Base-by-base conservation (phyloP, 306 rosid genomes). In the Castanospermum australe region DNA sequence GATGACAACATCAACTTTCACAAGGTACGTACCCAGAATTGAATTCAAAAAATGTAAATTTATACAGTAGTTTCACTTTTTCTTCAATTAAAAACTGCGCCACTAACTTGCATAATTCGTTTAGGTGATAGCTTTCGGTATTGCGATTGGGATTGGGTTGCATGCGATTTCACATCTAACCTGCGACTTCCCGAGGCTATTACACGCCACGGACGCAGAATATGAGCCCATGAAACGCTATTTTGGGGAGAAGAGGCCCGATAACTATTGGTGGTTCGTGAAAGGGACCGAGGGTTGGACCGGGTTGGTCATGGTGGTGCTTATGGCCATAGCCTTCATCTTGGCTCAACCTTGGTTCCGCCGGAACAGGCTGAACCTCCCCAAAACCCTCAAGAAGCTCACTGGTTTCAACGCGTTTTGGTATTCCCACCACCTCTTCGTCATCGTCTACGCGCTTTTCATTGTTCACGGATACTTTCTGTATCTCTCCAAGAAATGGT, bases 221-320 rank as follows among this genome's bases (percentile, higher is more conserved):
- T 92, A 92, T 15, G 78, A 88, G 62, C 90, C 97, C 4, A 86
- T 94, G 95, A 79, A 86, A 48, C 88, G 45, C 0, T 94, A 75
- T 79, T 94, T 92, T 3, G 95, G 97, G 5, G 51, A 84, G 0
- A 14, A 81, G 1, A 82, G 92, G 30, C 98, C 97, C 2, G 56
- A 87, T 9, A 64, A 86, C 28, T 94, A 94, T 44, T 92, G 98
- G 98, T 94, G 98, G 98, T 94, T 94, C n/a, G 92, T 92, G 59
- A 92, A 92, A 78, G 97, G 97, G 15, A 92, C 87, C 0, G 97
- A 92, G 76, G 98, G 97, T 8, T 92, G 97, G 97, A 94, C 98
- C 0, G 97, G 98, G 15, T 84, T 94, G 59, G 81, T 87, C 32
- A 94, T 94, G 88, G 90, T 94, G 77, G 97, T 88, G 52, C 89